These are phyloP conservation scores for Colletotrichum karsti DNA, from an alignment of 2,329 filamentous ascomycete species.

Conservation along the genomic window DNA sequence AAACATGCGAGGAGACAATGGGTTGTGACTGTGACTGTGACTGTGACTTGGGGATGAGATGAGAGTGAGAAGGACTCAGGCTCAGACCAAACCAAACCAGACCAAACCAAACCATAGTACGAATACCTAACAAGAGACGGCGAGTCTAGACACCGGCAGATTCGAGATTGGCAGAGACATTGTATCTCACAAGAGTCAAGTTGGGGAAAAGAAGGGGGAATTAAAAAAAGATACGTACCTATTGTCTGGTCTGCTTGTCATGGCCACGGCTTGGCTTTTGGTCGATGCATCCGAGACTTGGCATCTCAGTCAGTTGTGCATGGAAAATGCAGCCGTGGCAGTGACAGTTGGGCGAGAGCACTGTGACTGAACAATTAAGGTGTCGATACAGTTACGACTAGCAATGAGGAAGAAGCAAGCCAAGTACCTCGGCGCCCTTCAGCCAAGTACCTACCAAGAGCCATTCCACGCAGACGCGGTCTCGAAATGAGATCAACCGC, in stretches of 20 bases:
- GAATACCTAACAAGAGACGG: background rate
- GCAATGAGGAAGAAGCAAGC: too few species aligned
- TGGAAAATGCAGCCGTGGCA: background rate
- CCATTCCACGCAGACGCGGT: background rate
- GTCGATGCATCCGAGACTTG: background rate
- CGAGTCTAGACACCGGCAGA: background rate
- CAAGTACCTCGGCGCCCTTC: background rate
- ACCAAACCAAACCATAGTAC: background rate
- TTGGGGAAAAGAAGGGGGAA: too few species aligned
- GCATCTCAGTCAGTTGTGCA: background rate
- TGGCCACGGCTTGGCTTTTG: slow-evolving; percentile 1
- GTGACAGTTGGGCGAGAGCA: background rate
- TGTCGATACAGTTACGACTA: background rate
- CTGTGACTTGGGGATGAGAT: background rate
- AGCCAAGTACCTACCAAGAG: background rate
- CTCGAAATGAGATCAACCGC: slow-evolving; percentile 8
- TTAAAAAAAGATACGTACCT: background rate
- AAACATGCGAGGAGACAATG: slow-evolving; percentile 27
- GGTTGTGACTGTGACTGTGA: too few species aligned
- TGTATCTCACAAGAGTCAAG: too few species aligned
- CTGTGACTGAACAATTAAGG: background rate
- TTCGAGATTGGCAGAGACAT: background rate
- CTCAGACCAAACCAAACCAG: background rate
- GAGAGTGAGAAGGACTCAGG: background rate
- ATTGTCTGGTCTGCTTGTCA: background rate